Base-by-base conservation (phyloP, 306 rosid species). In the Prunus mume region DNA sequence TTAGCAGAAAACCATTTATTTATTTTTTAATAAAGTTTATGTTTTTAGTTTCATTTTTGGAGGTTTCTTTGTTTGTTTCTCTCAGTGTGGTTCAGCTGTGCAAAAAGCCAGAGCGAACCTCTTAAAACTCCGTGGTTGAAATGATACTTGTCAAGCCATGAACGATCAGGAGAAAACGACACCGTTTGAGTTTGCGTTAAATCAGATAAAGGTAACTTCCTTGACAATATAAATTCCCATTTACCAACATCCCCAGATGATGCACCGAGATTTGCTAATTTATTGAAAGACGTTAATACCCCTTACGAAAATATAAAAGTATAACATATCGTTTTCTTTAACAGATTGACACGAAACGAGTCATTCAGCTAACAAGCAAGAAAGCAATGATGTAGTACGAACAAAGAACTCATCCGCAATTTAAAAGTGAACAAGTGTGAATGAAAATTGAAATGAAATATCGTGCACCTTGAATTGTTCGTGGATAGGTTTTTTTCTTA, bases 11-110 rank as follows among this genome's bases (percentile, higher is more conserved):
- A n/a, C 13, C 10, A 20, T 56, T 12, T 8, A 9, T 9, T n/a
- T n/a, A 71, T 71, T 47, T 70, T 3, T 56, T 56, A n/a, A 56
- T 78, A 69, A 85, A 76, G 11, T 81, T 76, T 72, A 74, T 43
- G 19, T 45, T 30, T 9, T 71, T 5, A 24, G 1, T 28, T 11
- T 9, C 3, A 1, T 9, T 1, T n/a, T 22, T 56, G 17, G 14
- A 27, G 10, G 32, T 41, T 76, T 25, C n/a, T 24, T 30, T 15
- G 25, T 30, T 3, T 19, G 11, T 32, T 5, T 8, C 1, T 25
- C 24, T 13, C 12, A 9, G 65, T 38, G 68, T 66, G 41, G 54
- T 71, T 67, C 55, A 61, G 85, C 71, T 79, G 66, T 52, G 82
- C 75, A 65, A 67, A 47, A 17, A 12, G 75, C 56, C 70, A 58